A percentile compares a stretch with the other conserved stretches of the same genome.
These are phyloP conservation scores for Ophiocordyceps camponoti-floridani DNA, from an alignment of 2,329 filamentous ascomycete genomes.

Conservation along the genomic window DNA sequence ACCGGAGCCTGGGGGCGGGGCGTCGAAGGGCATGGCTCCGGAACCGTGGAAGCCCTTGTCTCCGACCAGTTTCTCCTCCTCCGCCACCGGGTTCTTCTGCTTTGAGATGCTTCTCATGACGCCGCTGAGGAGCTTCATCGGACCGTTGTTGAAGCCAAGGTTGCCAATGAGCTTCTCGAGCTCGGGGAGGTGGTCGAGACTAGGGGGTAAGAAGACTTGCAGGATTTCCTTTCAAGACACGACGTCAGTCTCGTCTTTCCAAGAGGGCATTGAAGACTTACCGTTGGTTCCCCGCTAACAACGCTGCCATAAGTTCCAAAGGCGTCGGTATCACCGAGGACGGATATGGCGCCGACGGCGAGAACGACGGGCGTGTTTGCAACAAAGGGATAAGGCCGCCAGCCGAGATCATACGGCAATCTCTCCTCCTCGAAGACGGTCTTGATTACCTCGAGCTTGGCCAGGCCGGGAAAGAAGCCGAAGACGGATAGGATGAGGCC, in stretches of 20 bases:
- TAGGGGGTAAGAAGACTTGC: background rate
- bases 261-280: background rate
- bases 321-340: slow-evolving; percentile 3
- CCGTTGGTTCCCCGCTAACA: background rate
- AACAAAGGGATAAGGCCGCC: background rate
- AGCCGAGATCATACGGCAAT: background rate
- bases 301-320: slow-evolving; percentile 1
- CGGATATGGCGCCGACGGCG: background rate
- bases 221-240: background rate
- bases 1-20: no score
- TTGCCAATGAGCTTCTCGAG: background rate
- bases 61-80: background rate
- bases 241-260: background rate
- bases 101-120: background rate
- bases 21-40: no score
- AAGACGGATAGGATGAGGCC: background rate
- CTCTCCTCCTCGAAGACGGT: background rate
- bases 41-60: background rate
- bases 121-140: background rate
- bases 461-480: background rate
- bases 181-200: background rate
- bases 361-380: background rate
- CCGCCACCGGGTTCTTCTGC: background rate
- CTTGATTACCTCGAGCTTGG: background rate
- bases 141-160: background rate